Evolutionary conservation across 371 early-diverging fungal genomes (phyloP), one percentile per base, ranked within the genome.

Genomic region (Rhizomucor miehei): DNA sequence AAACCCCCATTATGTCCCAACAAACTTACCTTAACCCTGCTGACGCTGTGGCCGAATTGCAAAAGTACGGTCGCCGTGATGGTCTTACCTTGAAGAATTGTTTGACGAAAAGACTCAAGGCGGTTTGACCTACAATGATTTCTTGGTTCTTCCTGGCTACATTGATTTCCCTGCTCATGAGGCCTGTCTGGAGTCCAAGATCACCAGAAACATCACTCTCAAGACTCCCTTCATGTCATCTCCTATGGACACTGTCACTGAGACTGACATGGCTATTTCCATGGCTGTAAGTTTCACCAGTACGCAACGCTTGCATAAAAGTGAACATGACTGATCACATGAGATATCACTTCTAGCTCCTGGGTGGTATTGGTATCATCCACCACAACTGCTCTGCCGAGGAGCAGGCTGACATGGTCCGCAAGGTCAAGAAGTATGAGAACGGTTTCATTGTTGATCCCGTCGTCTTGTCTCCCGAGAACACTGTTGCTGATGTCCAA

Each of bases 181-280:
- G 16, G 90, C 92, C 35, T 72, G 77, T 55, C 80, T 93, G 50
- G 91, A 90, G 40, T 81, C 88, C 64, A 86, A 83, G 72, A 84
- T 97, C 60, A 94, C 96, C 24, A 90, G 84, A 77, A 85, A 92
- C 57, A 90, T 91, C 62, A 75, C 83, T 47, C 78, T 96, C 72
- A 91, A 90, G 78, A 89, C 92, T 20, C 98, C 98, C 10, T 90
- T 97, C 72, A 67, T 95, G 69, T 92, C 93, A 21, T 87, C 89
- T 58, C 96, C 98, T 59, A 97, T 97, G 98, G 98, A 97, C 75
- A 97, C 98, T 44, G 98, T 97, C 36, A 96, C 98, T 36, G 97
- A 97, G 79, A 75, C 92, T 29, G 88, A 91, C 21, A 98, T 98
- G 98, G 98, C 96, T 55, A 94, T 96, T 66, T 86, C 91, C 60